phyloP scores from a whole-genome alignment of 164 flowering plant genomes.

The Sedum album region DNA sequence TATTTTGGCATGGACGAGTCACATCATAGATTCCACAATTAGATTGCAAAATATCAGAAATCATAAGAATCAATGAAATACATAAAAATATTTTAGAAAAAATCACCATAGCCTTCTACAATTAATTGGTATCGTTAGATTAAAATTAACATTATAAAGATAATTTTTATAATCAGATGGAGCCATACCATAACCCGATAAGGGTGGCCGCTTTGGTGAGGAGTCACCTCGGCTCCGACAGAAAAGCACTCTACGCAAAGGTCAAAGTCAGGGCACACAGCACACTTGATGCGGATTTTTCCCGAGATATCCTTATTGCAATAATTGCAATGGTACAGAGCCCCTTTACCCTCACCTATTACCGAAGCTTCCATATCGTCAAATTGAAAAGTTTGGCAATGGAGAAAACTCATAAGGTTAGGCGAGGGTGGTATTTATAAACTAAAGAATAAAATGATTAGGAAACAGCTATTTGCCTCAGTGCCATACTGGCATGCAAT shows the following conservation, averaged over 20 bases:
- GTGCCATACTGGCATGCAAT: neutral
- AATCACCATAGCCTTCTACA: neutral
- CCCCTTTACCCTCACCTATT: constrained; percentile 30
- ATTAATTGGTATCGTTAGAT: neutral
- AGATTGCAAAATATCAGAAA: neutral
- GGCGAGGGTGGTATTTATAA: neutral
- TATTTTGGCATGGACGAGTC: neutral
- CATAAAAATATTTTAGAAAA: neutral
- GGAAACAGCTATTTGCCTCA: neutral
- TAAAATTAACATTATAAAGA: too few relatives aligned
- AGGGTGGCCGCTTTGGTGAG: constrained; percentile 79
- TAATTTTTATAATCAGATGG: too few relatives aligned
- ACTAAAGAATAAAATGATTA: neutral
- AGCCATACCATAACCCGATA: constrained; percentile 79
- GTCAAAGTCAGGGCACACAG: constrained; percentile 52
- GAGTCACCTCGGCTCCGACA: constrained; percentile 76
- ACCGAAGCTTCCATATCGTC: constrained; percentile 23
- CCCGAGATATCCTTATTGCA: constrained; percentile 61
- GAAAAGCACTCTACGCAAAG: constrained; percentile 90
- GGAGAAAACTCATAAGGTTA: neutral
- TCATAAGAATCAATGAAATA: neutral
- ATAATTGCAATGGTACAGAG: constrained; percentile 54
- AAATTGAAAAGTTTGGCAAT: neutral
- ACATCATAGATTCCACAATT: neutral
- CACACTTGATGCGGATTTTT: constrained; percentile 52